Evolutionary conservation across 495 filamentous ascomycete species (phyloP).

Genomic region (Talaromyces adpressus): DNA sequence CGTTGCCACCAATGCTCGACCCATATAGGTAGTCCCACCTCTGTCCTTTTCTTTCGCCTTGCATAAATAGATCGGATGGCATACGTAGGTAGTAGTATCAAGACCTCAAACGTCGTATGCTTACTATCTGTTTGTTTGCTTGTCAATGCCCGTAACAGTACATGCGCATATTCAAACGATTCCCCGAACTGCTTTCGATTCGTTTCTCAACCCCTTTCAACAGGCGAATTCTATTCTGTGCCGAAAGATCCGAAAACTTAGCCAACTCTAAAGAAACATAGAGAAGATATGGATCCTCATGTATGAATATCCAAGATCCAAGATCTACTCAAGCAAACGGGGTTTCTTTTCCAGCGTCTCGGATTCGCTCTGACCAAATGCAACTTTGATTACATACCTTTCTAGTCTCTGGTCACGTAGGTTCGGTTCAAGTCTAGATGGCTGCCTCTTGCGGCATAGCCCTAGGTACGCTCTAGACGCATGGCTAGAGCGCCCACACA

Average conservation of each 20-base stretch:
- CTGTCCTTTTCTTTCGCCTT: not conserved
- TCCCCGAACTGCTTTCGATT: not conserved
- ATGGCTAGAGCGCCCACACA: not conserved
- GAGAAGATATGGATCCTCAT: not conserved
- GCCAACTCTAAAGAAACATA: not conserved
- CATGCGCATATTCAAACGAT: not conserved
- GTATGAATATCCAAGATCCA: not conserved
- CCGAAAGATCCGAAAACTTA: not conserved
- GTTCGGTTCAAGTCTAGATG: not conserved
- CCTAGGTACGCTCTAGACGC: not conserved
- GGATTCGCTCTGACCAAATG: not conserved
- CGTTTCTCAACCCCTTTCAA: not conserved
- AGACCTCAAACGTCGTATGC: not conserved
- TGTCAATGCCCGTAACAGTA: not conserved
- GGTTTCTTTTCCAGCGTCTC: not conserved
- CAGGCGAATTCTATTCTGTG: not conserved
- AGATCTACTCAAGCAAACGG: not conserved
- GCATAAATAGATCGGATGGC: not conserved
- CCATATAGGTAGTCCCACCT: not conserved
- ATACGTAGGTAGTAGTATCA: not conserved
- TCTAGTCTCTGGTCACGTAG: not conserved
- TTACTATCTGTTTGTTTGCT: not conserved
- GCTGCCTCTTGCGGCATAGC: not conserved
- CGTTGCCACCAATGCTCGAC: not conserved
- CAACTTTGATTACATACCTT: not conserved